These are phyloP conservation scores for Alternaria gansuensis DNA, from an alignment of 2,329 filamentous ascomycete species.

Conservation along the genomic window DNA sequence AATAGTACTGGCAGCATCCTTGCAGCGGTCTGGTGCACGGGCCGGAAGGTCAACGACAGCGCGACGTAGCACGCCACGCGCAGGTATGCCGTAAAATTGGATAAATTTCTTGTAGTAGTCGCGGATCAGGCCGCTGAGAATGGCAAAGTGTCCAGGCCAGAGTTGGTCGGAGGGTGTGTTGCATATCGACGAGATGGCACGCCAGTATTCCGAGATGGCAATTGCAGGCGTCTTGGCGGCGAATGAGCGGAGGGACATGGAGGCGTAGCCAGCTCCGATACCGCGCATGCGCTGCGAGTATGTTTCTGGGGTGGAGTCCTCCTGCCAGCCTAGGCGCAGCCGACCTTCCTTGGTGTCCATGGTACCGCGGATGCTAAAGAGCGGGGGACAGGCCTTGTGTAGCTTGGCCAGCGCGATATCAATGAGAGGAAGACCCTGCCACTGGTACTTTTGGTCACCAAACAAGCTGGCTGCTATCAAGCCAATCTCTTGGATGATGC, in stretches of 20 bases:
- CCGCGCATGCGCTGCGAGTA: constrained; percentile 86
- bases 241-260: constrained; percentile 77
- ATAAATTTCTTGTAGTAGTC: constrained; percentile 79
- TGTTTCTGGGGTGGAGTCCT: constrained; percentile 62
- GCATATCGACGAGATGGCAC: constrained; percentile 75
- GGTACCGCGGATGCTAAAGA: constrained; percentile 83
- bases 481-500: constrained; percentile 77
- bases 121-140: constrained; percentile 63
- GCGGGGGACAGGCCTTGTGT: constrained; percentile 78
- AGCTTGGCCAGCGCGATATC: constrained; percentile 91
- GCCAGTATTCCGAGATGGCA: constrained; percentile 85
- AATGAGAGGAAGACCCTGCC: constrained; percentile 73
- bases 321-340: constrained; percentile 45
- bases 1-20: constrained; percentile 43
- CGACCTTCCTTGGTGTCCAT: constrained; percentile 68
- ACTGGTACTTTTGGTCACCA: constrained; percentile 71
- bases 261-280: constrained; percentile 82
- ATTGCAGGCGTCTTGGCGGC: constrained; percentile 72
- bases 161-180: constrained; percentile 70
- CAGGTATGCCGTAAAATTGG: constrained; percentile 80
- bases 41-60: constrained; percentile 78
- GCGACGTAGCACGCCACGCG: constrained; percentile 72
- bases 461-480: constrained; percentile 79
- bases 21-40: constrained; percentile 38
- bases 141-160: constrained; percentile 58